A percentile compares a stretch with the other conserved stretches of the same genome.
phyloP scores from a whole-genome alignment of 2,329 filamentous ascomycete species.

The Verticillium nubilum region DNA sequence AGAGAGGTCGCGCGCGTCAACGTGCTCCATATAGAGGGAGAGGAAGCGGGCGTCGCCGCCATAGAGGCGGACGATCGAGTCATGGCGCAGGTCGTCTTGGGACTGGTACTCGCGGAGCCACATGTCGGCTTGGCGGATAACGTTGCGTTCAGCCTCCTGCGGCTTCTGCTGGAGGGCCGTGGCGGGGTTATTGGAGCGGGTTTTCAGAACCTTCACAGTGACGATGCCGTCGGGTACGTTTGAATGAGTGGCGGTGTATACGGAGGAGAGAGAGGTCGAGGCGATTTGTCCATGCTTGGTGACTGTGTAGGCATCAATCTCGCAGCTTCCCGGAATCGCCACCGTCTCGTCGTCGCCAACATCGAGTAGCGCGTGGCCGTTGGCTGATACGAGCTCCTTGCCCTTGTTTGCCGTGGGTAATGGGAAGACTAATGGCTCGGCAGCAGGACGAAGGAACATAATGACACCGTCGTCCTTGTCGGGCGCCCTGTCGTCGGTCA shows the following conservation, averaged over 20 bases:
- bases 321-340: slow-evolving; percentile 41
- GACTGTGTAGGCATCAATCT: slow-evolving; percentile 48
- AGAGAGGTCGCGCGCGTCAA: slow-evolving; percentile 50
- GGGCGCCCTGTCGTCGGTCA: slow-evolving; percentile 23
- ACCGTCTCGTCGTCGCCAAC: slow-evolving; percentile 43
- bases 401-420: slow-evolving; percentile 40
- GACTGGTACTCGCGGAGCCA: slow-evolving; percentile 54
- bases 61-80: slow-evolving; percentile 53
- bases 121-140: slow-evolving; percentile 54
- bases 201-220: slow-evolving; percentile 58
- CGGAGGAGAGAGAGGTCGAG: slow-evolving; percentile 46
- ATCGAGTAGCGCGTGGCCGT: slow-evolving; percentile 46
- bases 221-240: slow-evolving; percentile 47
- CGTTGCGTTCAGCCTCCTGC: slow-evolving; percentile 45
- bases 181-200: slow-evolving; percentile 25
- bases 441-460: slow-evolving; percentile 45
- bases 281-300: slow-evolving; percentile 54
- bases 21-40: slow-evolving; percentile 57
- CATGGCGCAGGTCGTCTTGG: slow-evolving; percentile 49
- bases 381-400: slow-evolving; percentile 38
- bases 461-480: slow-evolving; percentile 44
- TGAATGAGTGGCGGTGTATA: slow-evolving; percentile 51
- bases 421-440: slow-evolving; percentile 46
- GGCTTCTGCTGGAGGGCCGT: slow-evolving; percentile 34
- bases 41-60: slow-evolving; percentile 55